Conservation (phyloP, 345 rosid species). For the Isatis tinctoria region DNA sequence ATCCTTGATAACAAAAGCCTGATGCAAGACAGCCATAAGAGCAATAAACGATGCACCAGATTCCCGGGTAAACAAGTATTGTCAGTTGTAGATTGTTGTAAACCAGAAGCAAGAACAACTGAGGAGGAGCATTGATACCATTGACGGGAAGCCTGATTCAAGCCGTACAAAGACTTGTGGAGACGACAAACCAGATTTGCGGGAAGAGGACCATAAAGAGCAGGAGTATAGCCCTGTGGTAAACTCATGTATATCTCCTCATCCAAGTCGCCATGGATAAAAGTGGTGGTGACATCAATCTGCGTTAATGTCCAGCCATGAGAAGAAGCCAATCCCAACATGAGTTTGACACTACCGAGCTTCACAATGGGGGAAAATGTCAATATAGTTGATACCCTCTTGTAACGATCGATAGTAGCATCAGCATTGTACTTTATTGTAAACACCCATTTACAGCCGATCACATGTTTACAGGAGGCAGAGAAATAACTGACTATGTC, state of each 20-base stretch:
- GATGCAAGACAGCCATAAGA: no score
- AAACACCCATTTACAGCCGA: background rate
- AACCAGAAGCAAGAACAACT: background rate
- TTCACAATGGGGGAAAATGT: background rate
- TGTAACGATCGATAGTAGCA: background rate
- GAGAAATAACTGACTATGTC: background rate
- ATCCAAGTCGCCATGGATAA: background rate
- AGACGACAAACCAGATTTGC: background rate
- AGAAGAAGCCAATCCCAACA: background rate
- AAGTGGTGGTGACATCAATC: background rate
- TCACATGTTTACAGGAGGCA: background rate
- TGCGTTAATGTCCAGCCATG: background rate
- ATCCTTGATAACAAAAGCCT: no score
- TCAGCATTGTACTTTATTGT: background rate
- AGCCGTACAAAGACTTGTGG: background rate
- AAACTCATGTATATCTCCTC: background rate
- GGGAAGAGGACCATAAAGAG: background rate
- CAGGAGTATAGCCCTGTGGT: background rate
- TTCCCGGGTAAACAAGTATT: background rate
- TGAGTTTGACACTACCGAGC: background rate
- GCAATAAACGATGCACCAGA: background rate
- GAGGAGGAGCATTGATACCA: background rate
- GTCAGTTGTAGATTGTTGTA: background rate
- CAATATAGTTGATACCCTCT: background rate
- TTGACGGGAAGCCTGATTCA: background rate